Base-by-base conservation (phyloP, 192 early-diverging fungal genomes). In the Coemansia erecta region DNA sequence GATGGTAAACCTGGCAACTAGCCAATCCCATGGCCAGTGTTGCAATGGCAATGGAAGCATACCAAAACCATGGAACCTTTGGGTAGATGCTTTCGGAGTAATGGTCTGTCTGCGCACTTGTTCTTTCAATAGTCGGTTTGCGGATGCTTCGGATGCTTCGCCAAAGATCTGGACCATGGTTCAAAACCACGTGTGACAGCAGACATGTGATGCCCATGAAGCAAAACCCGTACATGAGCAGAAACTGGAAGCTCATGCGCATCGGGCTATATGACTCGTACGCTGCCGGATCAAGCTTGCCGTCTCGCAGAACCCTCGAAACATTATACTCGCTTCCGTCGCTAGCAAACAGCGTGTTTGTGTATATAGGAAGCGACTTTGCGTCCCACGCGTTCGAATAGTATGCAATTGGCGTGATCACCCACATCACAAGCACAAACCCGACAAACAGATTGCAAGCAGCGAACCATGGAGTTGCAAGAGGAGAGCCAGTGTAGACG, bases 381-480 rank as follows among this genome's bases (percentile, higher is more conserved):
- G 73, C 73, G n/a, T 72, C 80, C 84, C 84, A 85, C 54, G 73
- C 45, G 47, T 86, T 71, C 18, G 82, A 73, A 63, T 86, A 89
- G 53, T 89, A 87, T 8, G 78, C 72, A 24, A 83, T 77, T 4
- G 90, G 91, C 22, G 84, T 77, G 21, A 87, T 55, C 61, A 90
- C 60, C 85, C 87, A 92, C 70, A 88, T 84, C 44, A 87, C 77
- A 48, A 87, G 71, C 4, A 84, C 64, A 46, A 86, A 85, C 2
- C 86, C 85, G 15, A 79, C 77, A 44, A 89, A 75, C 66, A 87
- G 72, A 56, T 89, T 90, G 60, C 82, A 81, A 14, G 83, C 77
- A 8, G 85, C 83, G 75, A 82, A 87, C 70, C 81, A 92, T 43
- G 90, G 90, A 22, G 87, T 86, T 22, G 85, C 84, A 2, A 92